Conservation (phyloP, 176 grass and related monocot genomes). For the Oryza meyeriana region DNA sequence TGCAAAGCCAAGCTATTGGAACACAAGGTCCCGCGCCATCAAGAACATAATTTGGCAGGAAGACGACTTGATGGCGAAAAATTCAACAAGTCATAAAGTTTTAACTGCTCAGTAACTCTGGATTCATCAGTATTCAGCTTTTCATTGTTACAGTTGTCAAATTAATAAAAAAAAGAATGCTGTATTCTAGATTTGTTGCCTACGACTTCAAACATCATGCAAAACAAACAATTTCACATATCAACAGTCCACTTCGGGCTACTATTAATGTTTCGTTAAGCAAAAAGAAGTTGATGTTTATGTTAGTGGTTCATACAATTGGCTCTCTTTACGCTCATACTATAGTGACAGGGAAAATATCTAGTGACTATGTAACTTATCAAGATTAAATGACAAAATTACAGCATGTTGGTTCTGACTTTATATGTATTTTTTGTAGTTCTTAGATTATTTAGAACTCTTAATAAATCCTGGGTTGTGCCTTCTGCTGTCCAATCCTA, state of each 20-base stretch:
- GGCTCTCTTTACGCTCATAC: not conserved
- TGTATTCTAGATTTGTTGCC: not conserved
- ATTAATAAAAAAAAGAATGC: not conserved
- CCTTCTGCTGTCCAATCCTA: not conserved
- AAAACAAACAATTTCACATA: not conserved
- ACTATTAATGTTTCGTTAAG: conserved; percentile 7
- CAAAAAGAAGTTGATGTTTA: not conserved
- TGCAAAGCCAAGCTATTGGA: not conserved
- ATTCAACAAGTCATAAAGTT: not conserved
- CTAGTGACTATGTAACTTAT: not conserved
- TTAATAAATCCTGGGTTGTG: not conserved
- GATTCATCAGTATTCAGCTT: not conserved
- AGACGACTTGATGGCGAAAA: not conserved
- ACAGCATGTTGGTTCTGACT: not conserved
- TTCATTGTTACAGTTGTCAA: not conserved
- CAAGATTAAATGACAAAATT: not conserved
- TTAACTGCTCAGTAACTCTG: not conserved
- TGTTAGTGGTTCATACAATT: not conserved
- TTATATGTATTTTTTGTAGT: not conserved
- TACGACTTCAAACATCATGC: not conserved
- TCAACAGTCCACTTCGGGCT: not conserved
- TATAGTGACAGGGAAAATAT: not conserved
- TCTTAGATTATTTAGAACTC: not conserved
- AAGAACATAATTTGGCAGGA: not conserved
- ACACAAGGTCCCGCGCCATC: not conserved